Evolutionary conservation across 2,329 filamentous ascomycete species (phyloP).

Genomic region (Cadophora sp.): DNA sequence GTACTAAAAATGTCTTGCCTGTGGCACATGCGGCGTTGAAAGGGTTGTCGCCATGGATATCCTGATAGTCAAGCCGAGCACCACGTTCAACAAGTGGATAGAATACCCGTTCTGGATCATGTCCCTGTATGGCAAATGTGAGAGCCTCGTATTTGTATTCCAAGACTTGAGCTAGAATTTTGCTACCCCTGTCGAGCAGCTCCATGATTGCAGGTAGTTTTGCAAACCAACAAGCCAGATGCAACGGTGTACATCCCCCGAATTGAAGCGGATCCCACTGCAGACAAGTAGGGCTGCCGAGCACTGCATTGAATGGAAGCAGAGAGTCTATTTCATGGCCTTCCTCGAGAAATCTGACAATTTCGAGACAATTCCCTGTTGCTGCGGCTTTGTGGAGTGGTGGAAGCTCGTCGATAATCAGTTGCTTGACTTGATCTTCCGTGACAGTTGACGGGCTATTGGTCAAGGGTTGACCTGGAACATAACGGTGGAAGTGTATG

Average conservation of each 20-base stretch:
- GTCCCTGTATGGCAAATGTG: not conserved
- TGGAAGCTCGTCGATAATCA: not conserved
- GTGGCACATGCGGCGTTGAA: not conserved
- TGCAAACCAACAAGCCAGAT: not conserved
- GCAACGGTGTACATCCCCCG: not conserved
- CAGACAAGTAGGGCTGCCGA: not conserved
- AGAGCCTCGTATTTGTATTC: not conserved
- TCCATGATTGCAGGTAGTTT: not conserved
- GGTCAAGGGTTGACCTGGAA: too few species aligned
- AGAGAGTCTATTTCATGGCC: not conserved
- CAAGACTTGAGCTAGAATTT: not conserved
- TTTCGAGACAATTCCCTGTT: not conserved
- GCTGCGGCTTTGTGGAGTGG: not conserved
- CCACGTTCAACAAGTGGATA: not conserved
- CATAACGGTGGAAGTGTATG: not conserved
- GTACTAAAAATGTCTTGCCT: not conserved
- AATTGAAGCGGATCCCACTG: not conserved
- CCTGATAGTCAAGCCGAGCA: not conserved
- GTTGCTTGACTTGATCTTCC: too few species aligned
- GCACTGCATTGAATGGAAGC: not conserved
- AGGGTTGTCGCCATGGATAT: not conserved
- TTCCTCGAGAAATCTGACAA: not conserved
- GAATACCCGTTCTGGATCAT: not conserved
- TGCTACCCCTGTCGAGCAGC: not conserved
- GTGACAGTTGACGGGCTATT: too few species aligned